Evolutionary conservation across 805 yeast genomes (phyloP), one percentile per base, ranked within the genome.

Genomic region (Ogataea nonfermentans): DNA sequence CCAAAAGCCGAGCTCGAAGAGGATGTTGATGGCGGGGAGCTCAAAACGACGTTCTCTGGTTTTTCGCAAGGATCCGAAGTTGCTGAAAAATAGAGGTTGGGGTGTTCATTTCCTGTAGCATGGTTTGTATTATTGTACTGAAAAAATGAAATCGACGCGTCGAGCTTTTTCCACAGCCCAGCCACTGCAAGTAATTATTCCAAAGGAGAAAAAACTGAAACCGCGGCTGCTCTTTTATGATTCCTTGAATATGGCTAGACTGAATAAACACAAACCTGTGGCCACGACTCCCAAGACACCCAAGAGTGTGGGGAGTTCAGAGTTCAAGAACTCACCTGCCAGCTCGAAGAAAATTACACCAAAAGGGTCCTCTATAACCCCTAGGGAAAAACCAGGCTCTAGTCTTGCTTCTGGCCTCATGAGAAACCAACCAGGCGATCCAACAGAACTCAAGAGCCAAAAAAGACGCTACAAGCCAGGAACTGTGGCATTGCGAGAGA

Each of bases 401-500:
- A 29, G 39, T 10, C 4, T 43, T n/a, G 32, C 43, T 13, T 49
- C 66, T 13, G 79, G 76, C 9, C 54, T 70, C 16, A 53, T 61
- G 49, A 62, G 73, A 53, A 76, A 75, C 40, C 67, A 66, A 41
- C 82, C 82, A 1, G 81, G 82, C 0, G 81, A 76, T 49, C 78
- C 80, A 15, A 52, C 70, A 56, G 41, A 48, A 37, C 33, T 57
- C 29, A 49, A 53, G 34, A 47, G 55, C 42, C 56, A 9, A 52
- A 55, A 32, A 17, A 66, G 68, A 41, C 63, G 73, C 49, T 78
- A 73, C 49, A 72, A 68, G 36, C 85, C 87, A 1, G 88, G 89
- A 11, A 77, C 81, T 0, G 62, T 67, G 15, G 91, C 91, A 1
- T 59, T 83, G 22, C 63, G 79, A 50, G 90, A 84, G 52, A 84